A percentile compares a stretch with the other conserved stretches of the same genome.
Conservation (phyloP, 345 rosid species). For the Linum lewisii region DNA sequence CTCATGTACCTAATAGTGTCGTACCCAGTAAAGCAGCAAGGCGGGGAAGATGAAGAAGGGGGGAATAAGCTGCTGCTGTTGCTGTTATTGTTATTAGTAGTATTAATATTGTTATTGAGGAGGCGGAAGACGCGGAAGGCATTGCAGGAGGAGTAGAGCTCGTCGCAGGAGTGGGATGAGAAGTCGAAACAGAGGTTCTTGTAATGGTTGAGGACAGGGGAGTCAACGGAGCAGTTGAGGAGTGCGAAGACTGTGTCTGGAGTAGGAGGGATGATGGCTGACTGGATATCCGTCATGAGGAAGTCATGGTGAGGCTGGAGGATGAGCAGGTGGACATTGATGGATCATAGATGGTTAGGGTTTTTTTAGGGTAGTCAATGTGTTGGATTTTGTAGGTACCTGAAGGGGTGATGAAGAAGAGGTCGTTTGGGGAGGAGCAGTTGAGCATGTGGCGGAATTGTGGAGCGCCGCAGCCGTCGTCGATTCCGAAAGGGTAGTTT, state of each 20-base stretch:
- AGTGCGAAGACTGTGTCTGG: conserved; percentile 84
- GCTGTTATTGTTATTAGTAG: too few relatives aligned
- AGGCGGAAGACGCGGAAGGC: conserved; percentile 56
- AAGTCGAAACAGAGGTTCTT: conserved; percentile 60
- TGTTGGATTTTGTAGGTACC: conserved; percentile 73
- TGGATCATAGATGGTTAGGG: conserved; percentile 57
- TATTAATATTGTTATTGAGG: conserved; percentile 13
- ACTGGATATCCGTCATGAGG: conserved; percentile 52
- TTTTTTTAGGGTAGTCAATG: conserved; percentile 60
- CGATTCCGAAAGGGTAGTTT: conserved; percentile 74
- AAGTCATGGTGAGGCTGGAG: conserved; percentile 94
- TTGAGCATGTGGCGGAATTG: conserved; percentile 62
- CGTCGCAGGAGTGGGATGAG: conserved; percentile 76
- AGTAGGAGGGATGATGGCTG: conserved; percentile 58
- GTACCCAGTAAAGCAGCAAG: conserved; percentile 80
- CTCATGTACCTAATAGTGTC: conserved; percentile 74
- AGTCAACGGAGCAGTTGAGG: conserved; percentile 69
- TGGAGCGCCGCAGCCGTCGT: conserved; percentile 84
- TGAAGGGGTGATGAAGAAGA: conserved; percentile 69
- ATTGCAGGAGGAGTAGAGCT: conserved; percentile 60
- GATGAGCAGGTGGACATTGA: conserved; percentile 94
- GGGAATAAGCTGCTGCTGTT: too few relatives aligned
- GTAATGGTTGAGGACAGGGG: conserved; percentile 78
- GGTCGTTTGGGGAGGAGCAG: conserved; percentile 44
- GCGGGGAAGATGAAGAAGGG: conserved; percentile 30